A percentile compares a stretch with the other conserved stretches of the same genome.
Evolutionary conservation across 768 basidiomycete species (phyloP).

Genomic region (Mycena floridula): DNA sequence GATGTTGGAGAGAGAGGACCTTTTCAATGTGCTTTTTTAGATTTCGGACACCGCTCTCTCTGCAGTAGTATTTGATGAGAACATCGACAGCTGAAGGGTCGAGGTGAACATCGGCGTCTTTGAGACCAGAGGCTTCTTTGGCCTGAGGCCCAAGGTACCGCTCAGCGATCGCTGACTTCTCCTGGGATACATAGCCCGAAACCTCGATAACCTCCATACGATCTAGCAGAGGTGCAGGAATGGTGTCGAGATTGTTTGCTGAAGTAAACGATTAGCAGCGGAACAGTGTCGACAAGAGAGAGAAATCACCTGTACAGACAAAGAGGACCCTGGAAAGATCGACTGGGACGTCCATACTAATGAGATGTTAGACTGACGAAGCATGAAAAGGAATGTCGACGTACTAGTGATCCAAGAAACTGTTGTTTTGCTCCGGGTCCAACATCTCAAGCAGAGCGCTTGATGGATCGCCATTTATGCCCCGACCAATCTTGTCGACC

Average conservation of each 20-base stretch:
- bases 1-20: constrained; percentile 33
- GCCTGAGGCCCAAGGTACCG: constrained; percentile 91
- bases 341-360: constrained; percentile 92
- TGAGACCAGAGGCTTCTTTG: constrained; percentile 83
- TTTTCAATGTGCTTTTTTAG: constrained; percentile 99
- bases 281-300: too few species aligned
- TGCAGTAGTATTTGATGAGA: constrained; percentile 94
- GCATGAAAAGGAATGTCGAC: constrained; percentile 26
- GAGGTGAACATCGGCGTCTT: constrained; percentile 75
- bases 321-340: constrained; percentile 95
- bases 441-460: constrained; percentile 91
- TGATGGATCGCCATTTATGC: constrained; percentile 88
- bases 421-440: constrained; percentile 91
- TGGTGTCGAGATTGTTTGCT: constrained; percentile 92
- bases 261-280: too few species aligned
- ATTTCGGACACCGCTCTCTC: constrained; percentile 95
- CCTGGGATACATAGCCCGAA: constrained; percentile 89
- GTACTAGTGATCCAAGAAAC: constrained; percentile 93
- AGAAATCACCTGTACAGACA: constrained; percentile 97
- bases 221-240: constrained; percentile 89
- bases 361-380: not conserved
- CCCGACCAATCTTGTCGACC: constrained; percentile 91
- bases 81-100: constrained; percentile 74
- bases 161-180: constrained; percentile 84
- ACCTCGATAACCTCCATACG: constrained; percentile 97